Conservation (phyloP, 75 land plant species). For the Picea sitchensis region DNA sequence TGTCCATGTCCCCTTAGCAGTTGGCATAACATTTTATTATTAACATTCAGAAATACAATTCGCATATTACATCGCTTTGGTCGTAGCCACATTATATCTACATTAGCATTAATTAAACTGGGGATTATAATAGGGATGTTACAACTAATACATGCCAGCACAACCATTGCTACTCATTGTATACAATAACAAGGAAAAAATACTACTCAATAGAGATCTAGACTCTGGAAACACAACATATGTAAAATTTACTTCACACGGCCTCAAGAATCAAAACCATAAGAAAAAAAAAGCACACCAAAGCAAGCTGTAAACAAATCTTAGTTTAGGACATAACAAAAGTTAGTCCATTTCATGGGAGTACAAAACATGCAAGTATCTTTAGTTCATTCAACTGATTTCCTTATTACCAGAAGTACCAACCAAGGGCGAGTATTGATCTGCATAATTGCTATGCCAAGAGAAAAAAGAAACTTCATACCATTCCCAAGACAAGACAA, state of each 20-base stretch:
- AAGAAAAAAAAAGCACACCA: neutral
- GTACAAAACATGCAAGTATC: neutral
- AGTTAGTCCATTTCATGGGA: neutral
- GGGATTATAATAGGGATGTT: no score
- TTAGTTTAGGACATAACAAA: neutral
- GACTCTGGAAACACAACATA: neutral
- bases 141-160: no score
- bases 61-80: no score
- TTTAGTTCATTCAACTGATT: neutral
- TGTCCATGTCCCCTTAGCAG: no score
- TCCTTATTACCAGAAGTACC: neutral
- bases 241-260: neutral
- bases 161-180: neutral
- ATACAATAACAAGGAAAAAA: neutral
- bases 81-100: no score
- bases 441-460: neutral
- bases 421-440: neutral
- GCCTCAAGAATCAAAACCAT: neutral
- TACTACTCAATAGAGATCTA: neutral
- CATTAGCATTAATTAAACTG: no score
- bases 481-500: neutral
- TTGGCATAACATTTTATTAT: no score
- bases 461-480: neutral
- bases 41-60: no score
- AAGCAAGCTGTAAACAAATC: conserved; percentile 4